Evolutionary conservation across 495 filamentous ascomycete species (phyloP).

Genomic region (Penicillium coffeae): DNA sequence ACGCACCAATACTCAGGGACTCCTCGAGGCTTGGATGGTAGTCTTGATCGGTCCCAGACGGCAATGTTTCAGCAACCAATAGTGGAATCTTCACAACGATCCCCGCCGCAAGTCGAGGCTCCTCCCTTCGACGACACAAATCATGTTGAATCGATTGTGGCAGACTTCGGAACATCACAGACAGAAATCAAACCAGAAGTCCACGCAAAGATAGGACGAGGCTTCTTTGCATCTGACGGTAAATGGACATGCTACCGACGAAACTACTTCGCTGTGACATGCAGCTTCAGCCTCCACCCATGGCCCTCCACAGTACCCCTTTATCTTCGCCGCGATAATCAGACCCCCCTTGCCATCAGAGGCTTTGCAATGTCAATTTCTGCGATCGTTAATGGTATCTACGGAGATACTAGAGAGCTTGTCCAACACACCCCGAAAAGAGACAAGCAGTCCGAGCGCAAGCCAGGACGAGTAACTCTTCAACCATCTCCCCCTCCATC

Average conservation of each 20-base stretch:
- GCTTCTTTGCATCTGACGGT: slow-evolving; percentile 79
- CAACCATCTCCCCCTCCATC: slow-evolving; percentile 59
- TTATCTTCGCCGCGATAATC: slow-evolving; percentile 37
- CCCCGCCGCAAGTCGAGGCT: slow-evolving; percentile 30
- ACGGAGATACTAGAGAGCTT: slow-evolving; percentile 76
- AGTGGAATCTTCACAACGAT: slow-evolving; percentile 32
- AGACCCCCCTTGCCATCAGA: slow-evolving; percentile 54
- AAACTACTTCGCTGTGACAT: slow-evolving; percentile 90
- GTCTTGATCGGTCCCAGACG: slow-evolving; percentile 32
- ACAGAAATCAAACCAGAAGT: slow-evolving; percentile 70
- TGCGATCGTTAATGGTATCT: slow-evolving; percentile 72
- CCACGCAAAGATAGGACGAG: slow-evolving; percentile 83
- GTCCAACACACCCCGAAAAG: slow-evolving; percentile 95
- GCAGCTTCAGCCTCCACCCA: slow-evolving; percentile 66
- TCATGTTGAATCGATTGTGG: slow-evolving; percentile 54
- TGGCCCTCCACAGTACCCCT: slow-evolving; percentile 47
- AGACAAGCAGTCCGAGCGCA: slow-evolving; percentile 83
- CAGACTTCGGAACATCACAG: slow-evolving; percentile 35
- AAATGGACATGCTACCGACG: slow-evolving; percentile 96
- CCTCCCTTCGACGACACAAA: slow-evolving; percentile 59
- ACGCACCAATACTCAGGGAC: slow-evolving; percentile 31
- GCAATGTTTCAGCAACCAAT: slow-evolving; percentile 29
- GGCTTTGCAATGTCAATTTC: slow-evolving; percentile 83
- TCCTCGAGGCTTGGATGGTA: slow-evolving; percentile 32
- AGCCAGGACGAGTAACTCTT: slow-evolving; percentile 68